Conservation (phyloP, 176 grass and related monocot genomes). For the Paspalum notatum region DNA sequence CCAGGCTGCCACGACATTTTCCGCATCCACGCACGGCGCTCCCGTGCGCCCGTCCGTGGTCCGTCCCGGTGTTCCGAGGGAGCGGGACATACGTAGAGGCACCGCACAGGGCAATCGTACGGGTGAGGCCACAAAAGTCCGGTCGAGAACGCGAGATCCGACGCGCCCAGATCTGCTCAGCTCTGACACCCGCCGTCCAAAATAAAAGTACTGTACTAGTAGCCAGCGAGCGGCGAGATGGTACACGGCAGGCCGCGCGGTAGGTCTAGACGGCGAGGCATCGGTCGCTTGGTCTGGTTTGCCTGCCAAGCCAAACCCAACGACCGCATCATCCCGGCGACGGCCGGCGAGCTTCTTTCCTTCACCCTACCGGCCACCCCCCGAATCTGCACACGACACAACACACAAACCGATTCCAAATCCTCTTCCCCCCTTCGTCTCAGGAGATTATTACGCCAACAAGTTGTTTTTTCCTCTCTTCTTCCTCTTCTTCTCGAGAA, state of each 20-base stretch:
- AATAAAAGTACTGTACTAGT: neutral
- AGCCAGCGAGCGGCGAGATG: too few relatives aligned
- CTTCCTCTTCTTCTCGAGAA: neutral
- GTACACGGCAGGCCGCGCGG: neutral
- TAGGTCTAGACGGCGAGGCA: constrained; percentile 35
- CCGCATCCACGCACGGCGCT: neutral
- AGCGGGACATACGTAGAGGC: neutral
- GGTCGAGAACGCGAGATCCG: constrained; percentile 6
- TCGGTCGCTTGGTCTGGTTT: neutral
- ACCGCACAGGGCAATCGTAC: neutral
- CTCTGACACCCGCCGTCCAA: neutral
- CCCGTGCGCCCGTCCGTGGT: neutral
- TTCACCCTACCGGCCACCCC: neutral
- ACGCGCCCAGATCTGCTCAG: neutral
- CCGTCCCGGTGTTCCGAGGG: neutral
- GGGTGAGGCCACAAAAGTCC: constrained; percentile 10
- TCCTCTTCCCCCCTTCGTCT: neutral
- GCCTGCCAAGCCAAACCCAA: constrained; percentile 41
- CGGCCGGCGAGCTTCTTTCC: neutral
- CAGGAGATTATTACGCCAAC: neutral
- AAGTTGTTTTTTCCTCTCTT: too few relatives aligned
- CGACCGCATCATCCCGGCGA: neutral
- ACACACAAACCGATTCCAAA: constrained; percentile 25
- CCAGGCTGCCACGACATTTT: neutral
- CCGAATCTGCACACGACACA: neutral